phyloP scores from a whole-genome alignment of 1,139 yeast species.

The Saccharomyces hybrid region DNA sequence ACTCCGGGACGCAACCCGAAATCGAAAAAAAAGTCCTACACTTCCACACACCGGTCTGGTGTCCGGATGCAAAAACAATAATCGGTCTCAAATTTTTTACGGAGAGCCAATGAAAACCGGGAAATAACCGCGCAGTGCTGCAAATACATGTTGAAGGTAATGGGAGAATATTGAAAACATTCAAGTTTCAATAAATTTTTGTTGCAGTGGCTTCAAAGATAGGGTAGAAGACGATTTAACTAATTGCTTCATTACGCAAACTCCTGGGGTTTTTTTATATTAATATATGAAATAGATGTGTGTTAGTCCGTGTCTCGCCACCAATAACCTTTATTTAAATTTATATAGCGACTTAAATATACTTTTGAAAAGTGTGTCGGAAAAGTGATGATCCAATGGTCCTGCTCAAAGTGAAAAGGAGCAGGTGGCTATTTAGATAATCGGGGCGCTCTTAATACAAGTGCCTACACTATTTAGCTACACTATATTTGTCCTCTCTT shows the following conservation, averaged over 20 bases:
- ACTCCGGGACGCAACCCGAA: not conserved
- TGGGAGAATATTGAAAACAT: slow-evolving; percentile 23
- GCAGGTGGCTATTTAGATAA: not conserved
- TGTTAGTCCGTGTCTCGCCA: not conserved
- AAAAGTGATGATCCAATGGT: not conserved
- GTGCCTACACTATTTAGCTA: not conserved
- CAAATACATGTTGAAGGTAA: not conserved
- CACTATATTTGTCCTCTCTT: not conserved
- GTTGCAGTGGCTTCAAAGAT: not conserved
- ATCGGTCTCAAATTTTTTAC: not conserved
- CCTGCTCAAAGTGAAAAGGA: not conserved
- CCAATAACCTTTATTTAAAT: not conserved
- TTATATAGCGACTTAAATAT: not conserved
- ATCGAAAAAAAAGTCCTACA: not conserved
- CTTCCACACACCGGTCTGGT: not conserved
- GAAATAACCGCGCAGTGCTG: not conserved
- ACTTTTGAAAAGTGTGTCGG: not conserved
- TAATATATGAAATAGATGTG: not conserved
- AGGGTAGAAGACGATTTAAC: not conserved
- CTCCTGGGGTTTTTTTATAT: not conserved
- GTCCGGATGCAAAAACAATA: not conserved
- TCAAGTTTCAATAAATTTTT: slow-evolving; percentile 32
- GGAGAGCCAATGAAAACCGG: not conserved
- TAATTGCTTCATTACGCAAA: not conserved
- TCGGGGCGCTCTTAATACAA: not conserved